These are phyloP conservation scores for Leccinum pachyderme DNA, from an alignment of 1,284 basidiomycete species.

Conservation along the genomic window DNA sequence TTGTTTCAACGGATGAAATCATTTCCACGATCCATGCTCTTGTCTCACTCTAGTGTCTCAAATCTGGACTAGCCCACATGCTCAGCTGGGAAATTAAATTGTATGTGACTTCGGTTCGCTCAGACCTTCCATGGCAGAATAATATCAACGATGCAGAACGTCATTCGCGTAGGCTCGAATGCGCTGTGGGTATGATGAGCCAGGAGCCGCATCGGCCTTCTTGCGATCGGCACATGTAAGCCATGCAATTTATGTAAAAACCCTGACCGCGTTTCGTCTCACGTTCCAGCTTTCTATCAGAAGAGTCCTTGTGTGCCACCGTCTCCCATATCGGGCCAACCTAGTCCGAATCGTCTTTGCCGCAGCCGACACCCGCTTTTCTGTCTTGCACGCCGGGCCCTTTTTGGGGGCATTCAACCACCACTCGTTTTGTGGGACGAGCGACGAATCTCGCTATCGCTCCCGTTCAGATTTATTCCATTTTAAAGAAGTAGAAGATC, in stretches of 20 bases:
- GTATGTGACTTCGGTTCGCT: neutral
- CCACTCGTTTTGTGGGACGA: neutral
- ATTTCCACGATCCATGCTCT: neutral
- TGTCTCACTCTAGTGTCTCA: neutral
- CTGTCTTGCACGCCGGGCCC: too few relatives aligned
- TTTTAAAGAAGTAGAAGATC: neutral
- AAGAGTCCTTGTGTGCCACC: too few relatives aligned
- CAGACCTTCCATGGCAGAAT: neutral
- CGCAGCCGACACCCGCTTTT: too few relatives aligned
- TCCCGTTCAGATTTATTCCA: neutral
- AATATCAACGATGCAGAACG: neutral
- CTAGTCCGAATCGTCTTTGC: neutral
- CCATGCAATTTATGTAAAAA: slow-evolving; percentile 25
- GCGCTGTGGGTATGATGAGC: slow-evolving; percentile 46
- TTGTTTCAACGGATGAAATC: neutral
- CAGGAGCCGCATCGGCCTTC: slow-evolving; percentile 16
- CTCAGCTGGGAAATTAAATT: too few relatives aligned
- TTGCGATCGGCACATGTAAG: slow-evolving; percentile 22
- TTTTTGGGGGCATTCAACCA: neutral
- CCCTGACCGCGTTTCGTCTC: slow-evolving; percentile 37
- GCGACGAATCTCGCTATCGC: neutral
- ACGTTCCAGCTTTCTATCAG: too few relatives aligned
- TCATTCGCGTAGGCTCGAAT: slow-evolving; percentile 44
- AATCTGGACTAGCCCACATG: neutral
- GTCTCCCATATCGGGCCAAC: too few relatives aligned